These are phyloP conservation scores for Coniophora puteana DNA, from an alignment of 1,284 basidiomycete genomes.

Conservation along the genomic window DNA sequence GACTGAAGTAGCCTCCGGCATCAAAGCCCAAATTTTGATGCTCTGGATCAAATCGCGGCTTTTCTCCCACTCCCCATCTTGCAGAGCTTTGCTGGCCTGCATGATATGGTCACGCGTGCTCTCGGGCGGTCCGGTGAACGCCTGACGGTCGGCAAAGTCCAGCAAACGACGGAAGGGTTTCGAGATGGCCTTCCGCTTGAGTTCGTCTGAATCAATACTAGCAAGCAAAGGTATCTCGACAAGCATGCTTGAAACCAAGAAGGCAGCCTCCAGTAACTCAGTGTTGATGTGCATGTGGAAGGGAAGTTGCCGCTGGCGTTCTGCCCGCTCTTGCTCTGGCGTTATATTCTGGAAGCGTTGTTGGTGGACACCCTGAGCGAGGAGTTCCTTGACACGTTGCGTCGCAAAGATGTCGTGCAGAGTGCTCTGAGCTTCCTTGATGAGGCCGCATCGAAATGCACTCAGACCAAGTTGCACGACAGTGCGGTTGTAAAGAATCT, in stretches of 20 bases:
- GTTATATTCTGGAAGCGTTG: conserved; percentile 85
- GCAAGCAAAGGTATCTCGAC: conserved; percentile 96
- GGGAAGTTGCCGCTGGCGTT: conserved; percentile 92
- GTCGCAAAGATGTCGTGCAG: conserved; percentile 96
- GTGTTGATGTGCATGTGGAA: conserved; percentile 99
- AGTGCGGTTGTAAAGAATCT: conserved; percentile 97
- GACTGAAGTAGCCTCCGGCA: conserved; percentile 86
- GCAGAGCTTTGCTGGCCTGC: conserved; percentile 96
- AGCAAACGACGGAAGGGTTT: conserved; percentile 94
- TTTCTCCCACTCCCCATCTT: conserved; percentile 96
- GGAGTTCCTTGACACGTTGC: conserved; percentile 93
- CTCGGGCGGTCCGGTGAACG: conserved; percentile 98
- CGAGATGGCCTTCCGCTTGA: conserved; percentile 87
- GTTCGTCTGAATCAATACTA: conserved; percentile 91
- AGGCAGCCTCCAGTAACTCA: conserved; percentile 95
- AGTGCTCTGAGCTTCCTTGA: conserved; percentile 91
- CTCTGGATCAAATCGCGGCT: conserved; percentile 90
- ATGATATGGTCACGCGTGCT: conserved; percentile 99
- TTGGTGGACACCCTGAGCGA: conserved; percentile 95
- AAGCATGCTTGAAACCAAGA: conserved; percentile 97
- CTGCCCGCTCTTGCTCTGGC: conserved; percentile 96
- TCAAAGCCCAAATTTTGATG: conserved; percentile 97
- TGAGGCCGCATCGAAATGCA: conserved; percentile 93
- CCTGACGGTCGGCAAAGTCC: conserved; percentile 96
- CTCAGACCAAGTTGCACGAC: conserved; percentile 96